Evolutionary conservation across 2,329 filamentous ascomycete genomes (phyloP), one percentile per base, ranked within the genome.

Genomic region (Seiridium cupressi): DNA sequence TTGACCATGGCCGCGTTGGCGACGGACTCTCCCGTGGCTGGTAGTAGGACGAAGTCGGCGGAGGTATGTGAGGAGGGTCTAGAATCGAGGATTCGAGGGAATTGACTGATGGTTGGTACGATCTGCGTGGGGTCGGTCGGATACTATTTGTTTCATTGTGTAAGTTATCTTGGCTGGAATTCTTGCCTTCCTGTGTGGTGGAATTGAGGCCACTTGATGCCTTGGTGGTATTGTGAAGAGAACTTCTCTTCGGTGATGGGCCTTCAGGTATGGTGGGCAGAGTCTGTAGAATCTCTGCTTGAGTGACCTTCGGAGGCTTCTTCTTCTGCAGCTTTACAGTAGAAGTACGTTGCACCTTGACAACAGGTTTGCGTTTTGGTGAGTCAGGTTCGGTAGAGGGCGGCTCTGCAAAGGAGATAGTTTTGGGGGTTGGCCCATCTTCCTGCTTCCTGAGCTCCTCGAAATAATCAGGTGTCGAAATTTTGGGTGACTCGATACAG

Each of bases 1-100:
- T 77, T 13, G 55, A 58, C 84, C 85, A 90, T 2, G 84, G 80
- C 59, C 85, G 78, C 1, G 83, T 82, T 0, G 84, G 85, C 5
- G 87, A 87, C 11, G 72, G 67, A 13, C 74, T 71, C 51, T 78
- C 79, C 59, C 77, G 73, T 44, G 78, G 76, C 42, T 80, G 80
- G 64, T 84, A 89, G 13, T 90, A 92, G 4, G 86, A 83, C 1
- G 84, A 81, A 64, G 91, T 89, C 42, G 86, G 82, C 3, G 87
- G 85, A 4, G 81, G 81, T 70, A 90, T 87, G 62, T 80, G 77
- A 2, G 83, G 83, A 3, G 84, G 82, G 56, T 89, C 88, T 58
- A 81, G 74, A 60, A 86, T 78, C 7, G 84, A 86, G 32, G 77
- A 79, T 13, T 73, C 72, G 60, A 76, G 72, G 9, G 83, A 84